Percentiles rank a stretch among this genome's conserved stretches.
phyloP scores from a whole-genome alignment of 441 rosid genomes.

The Populus hybrid region DNA sequence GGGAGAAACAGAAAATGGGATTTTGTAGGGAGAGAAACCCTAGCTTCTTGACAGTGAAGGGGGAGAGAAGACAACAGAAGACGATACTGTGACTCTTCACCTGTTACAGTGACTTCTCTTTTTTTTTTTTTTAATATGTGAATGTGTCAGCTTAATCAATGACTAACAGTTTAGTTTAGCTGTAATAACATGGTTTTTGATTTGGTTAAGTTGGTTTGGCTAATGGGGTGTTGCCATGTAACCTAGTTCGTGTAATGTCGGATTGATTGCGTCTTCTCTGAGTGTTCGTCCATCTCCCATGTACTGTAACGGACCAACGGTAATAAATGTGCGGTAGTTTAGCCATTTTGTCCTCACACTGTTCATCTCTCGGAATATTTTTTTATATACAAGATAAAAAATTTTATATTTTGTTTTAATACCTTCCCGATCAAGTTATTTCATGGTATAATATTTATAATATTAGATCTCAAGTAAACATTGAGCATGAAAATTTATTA shows the following conservation, averaged over 20 bases:
- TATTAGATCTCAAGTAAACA: no score
- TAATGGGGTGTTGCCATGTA: neutral
- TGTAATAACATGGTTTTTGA: neutral
- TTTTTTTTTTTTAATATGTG: neutral
- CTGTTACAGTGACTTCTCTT: neutral
- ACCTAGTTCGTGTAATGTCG: neutral
- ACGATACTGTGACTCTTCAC: neutral
- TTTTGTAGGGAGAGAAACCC: conserved; percentile 22
- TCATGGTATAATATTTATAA: no score
- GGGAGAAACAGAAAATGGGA: neutral
- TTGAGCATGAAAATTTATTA: no score
- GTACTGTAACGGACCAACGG: neutral
- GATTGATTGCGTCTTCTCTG: neutral
- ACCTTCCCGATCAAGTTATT: no score
- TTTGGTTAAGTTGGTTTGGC: neutral
- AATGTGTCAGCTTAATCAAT: neutral
- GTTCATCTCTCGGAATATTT: neutral
- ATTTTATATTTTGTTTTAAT: no score
- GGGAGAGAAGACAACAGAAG: neutral
- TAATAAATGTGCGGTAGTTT: neutral
- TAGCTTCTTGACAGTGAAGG: conserved; percentile 9
- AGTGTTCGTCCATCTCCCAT: neutral
- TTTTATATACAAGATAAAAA: no score
- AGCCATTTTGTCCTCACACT: neutral
- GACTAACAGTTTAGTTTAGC: neutral